Percentiles rank a stretch among this genome's conserved stretches.
phyloP scores from a whole-genome alignment of 768 basidiomycete species.

The Imleria badia region DNA sequence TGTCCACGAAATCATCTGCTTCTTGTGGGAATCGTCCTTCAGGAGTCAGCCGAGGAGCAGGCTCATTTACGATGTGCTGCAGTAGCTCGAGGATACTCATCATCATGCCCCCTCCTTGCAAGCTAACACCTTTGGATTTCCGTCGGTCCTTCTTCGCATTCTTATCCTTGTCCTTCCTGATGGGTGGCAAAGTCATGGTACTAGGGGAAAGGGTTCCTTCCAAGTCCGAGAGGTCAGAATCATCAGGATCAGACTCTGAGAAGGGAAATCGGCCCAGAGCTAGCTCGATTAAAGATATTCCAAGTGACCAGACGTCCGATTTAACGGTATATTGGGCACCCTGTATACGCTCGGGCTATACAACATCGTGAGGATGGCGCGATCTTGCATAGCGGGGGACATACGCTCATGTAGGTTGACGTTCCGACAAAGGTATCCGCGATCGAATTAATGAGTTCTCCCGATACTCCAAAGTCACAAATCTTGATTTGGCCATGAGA shows the following conservation, averaged over 20 bases:
- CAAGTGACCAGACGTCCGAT: constrained; percentile 98
- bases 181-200: constrained; percentile 44
- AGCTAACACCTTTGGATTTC: constrained; percentile 88
- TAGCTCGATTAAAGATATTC: constrained; percentile 95
- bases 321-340: constrained; percentile 98
- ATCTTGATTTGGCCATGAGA: constrained; percentile 97
- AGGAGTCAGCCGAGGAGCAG: constrained; percentile 82
- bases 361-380: constrained; percentile 14
- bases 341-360: constrained; percentile 97
- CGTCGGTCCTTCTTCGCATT: constrained; percentile 73
- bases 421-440: constrained; percentile 99
- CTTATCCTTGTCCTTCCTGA: constrained; percentile 38
- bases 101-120: constrained; percentile 94
- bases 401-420: constrained; percentile 98
- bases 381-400: constrained; percentile 31
- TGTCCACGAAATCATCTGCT: constrained; percentile 85
- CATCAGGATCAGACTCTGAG: constrained; percentile 74
- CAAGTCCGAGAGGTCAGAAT: constrained; percentile 74
- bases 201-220: constrained; percentile 79
- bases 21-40: constrained; percentile 70
- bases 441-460: constrained; percentile 97
- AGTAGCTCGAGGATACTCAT: constrained; percentile 97
- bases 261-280: constrained; percentile 98
- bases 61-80: constrained; percentile 98
- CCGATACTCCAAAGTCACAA: constrained; percentile 98